Base-by-base conservation (phyloP, 768 basidiomycete species). In the Tephrocybe sp. region DNA sequence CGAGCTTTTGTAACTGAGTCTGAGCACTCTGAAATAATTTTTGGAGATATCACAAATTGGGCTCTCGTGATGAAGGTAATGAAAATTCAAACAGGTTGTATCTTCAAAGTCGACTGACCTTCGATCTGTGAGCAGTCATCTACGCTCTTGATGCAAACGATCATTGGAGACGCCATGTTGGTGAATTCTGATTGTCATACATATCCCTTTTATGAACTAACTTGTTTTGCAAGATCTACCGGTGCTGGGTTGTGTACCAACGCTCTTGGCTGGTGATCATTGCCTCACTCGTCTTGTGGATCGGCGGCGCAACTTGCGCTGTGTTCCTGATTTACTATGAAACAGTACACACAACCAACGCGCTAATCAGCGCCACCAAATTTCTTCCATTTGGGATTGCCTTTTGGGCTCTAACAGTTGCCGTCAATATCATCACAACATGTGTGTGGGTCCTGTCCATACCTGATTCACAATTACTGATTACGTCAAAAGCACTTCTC, bases 161-260 rank as follows among this genome's bases (percentile, higher is more conserved):
- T 21, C 10, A 20, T 33, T 18, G 49, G 49, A n/a, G 49, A 50
- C 36, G 49, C 39, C 9, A 50, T 50, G 41, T 39, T 50, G 49
- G 49, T 50, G 17, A 33, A 10, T 11, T 30, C 1, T 30, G 5
- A 12, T n/a, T n/a, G n/a, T n/a, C n/a, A n/a, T n/a, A n/a, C n/a
- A n/a, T n/a, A n/a, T n/a, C n/a, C n/a, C n/a, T n/a, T n/a, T n/a
- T n/a, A n/a, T n/a, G n/a, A n/a, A n/a, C n/a, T n/a, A n/a, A n/a
- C n/a, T n/a, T n/a, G n/a, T n/a, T n/a, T n/a, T n/a, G n/a, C n/a
- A 30, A 30, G 52, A 53, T 53, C 3, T 48, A 48, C 46, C 52
- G 52, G 14, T 53, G 52, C 17, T 53, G 52, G 52, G 20, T 53
- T 30, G 24, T 47, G 1, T 53, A 41, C 25, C 17, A 23, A 4